These are phyloP conservation scores for Sporobolomyces phaffii DNA, from an alignment of 768 basidiomycete genomes.

Conservation along the genomic window DNA sequence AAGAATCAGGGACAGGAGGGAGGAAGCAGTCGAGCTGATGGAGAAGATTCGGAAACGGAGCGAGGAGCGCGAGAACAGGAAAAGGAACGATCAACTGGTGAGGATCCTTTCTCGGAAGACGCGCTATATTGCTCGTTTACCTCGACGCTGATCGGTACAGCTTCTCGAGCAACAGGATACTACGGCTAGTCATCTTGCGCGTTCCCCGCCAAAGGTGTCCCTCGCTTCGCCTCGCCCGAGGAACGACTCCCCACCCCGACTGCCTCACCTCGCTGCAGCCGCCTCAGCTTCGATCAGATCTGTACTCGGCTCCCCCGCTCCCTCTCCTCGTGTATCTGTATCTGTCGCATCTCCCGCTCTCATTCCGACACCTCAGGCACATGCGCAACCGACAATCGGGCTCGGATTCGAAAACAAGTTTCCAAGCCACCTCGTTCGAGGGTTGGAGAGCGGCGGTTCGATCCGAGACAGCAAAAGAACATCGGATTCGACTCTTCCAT, in stretches of 20 bases:
- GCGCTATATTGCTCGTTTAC: too few relatives aligned
- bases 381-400: not conserved
- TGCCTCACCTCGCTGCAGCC: constrained; percentile 30
- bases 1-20: not conserved
- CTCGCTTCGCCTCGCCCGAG: not conserved
- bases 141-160: not conserved
- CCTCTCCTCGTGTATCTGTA: not conserved
- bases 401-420: not conserved
- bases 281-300: constrained; percentile 30
- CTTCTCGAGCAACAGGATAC: too few relatives aligned
- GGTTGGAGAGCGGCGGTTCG: not conserved
- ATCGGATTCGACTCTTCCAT: constrained; percentile 16
- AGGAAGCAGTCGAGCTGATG: constrained; percentile 23
- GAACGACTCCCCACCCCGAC: constrained; percentile 6
- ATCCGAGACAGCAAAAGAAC: constrained; percentile 35
- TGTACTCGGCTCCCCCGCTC: constrained; percentile 10
- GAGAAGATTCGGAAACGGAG: constrained; percentile 20
- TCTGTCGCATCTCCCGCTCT: not conserved
- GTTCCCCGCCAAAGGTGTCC: not conserved
- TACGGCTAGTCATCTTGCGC: not conserved
- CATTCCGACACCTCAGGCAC: not conserved
- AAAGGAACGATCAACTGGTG: not conserved
- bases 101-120: not conserved
- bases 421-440: constrained; percentile 9
- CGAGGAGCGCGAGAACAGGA: constrained; percentile 13